phyloP scores from a whole-genome alignment of 768 basidiomycete species.

The Boletus sp. region DNA sequence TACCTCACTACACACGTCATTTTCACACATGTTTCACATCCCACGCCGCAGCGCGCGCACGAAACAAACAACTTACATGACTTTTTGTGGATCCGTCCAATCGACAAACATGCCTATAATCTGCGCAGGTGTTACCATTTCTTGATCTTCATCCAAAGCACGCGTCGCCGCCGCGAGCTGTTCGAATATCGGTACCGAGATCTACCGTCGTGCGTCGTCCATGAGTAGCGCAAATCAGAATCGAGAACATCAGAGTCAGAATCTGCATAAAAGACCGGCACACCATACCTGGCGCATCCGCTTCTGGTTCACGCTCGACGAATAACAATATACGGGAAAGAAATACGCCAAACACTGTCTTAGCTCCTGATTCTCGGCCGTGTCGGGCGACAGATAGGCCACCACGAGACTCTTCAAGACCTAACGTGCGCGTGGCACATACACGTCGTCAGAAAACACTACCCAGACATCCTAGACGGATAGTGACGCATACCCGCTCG shows the following conservation, averaged over 20 bases:
- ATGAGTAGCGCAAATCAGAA: no score
- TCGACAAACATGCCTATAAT: conserved; percentile 79
- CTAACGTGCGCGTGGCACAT: conserved; percentile 22
- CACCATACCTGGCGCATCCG: conserved; percentile 52
- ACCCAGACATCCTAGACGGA: not conserved
- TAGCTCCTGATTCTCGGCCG: conserved; percentile 74
- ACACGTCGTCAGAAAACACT: not conserved
- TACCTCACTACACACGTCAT: conserved; percentile 33
- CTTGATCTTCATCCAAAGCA: conserved; percentile 67
- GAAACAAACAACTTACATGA: conserved; percentile 41
- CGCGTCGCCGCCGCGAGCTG: conserved; percentile 54
- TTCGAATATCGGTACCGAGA: conserved; percentile 68
- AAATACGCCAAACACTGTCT: conserved; percentile 86
- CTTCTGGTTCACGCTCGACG: conserved; percentile 69
- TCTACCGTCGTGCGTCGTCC: conserved; percentile 37
- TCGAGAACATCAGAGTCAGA: no score
- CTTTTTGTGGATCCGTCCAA: conserved; percentile 84
- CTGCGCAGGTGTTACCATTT: conserved; percentile 70
- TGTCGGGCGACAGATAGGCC: conserved; percentile 77
- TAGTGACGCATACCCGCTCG: conserved; percentile 49
- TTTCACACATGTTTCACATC: not conserved
- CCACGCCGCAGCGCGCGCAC: not conserved
- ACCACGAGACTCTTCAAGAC: conserved; percentile 48
- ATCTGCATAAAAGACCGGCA: not conserved
- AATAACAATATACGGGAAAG: conserved; percentile 83